Conservation (phyloP, 257 asterid genomes). For the Buddleja alternifolia region DNA sequence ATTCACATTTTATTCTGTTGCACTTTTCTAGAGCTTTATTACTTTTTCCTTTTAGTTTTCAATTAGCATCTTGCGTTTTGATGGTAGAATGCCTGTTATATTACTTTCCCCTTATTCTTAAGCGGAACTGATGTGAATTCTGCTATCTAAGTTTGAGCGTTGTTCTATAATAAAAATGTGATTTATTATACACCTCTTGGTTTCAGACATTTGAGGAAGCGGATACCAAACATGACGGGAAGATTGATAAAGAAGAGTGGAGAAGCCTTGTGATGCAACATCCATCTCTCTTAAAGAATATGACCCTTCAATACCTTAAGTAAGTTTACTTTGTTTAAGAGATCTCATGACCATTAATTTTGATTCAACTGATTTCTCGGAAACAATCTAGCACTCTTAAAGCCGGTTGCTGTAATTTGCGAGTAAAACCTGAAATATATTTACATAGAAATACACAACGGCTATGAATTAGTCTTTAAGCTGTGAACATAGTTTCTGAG, state of each 20-base stretch:
- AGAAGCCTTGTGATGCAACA: constrained; percentile 69
- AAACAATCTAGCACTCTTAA: neutral
- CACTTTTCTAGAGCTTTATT: constrained; percentile 6
- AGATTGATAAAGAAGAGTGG: constrained; percentile 93
- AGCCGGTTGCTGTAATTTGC: constrained; percentile 5
- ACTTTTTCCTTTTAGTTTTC: constrained; percentile 8
- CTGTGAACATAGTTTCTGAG: neutral
- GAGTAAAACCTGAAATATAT: neutral
- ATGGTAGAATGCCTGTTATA: constrained; percentile 7
- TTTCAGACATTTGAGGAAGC: constrained; percentile 94
- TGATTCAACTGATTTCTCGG: constrained; percentile 6
- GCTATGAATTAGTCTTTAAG: neutral
- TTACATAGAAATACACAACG: neutral
- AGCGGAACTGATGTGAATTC: neutral
- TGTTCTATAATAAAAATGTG: too few relatives aligned
- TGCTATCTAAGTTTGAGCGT: neutral
- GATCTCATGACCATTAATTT: neutral
- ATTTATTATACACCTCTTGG: too few relatives aligned
- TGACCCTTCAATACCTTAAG: constrained; percentile 93
- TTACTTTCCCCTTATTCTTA: constrained; percentile 17
- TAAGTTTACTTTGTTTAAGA: constrained; percentile 36
- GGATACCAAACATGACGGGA: constrained; percentile 84
- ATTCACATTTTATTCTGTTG: neutral
- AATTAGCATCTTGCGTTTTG: neutral
- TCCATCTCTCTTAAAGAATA: constrained; percentile 85